Evolutionary conservation across 2,329 filamentous ascomycete genomes (phyloP).

Genomic region (Penicillium sp.): DNA sequence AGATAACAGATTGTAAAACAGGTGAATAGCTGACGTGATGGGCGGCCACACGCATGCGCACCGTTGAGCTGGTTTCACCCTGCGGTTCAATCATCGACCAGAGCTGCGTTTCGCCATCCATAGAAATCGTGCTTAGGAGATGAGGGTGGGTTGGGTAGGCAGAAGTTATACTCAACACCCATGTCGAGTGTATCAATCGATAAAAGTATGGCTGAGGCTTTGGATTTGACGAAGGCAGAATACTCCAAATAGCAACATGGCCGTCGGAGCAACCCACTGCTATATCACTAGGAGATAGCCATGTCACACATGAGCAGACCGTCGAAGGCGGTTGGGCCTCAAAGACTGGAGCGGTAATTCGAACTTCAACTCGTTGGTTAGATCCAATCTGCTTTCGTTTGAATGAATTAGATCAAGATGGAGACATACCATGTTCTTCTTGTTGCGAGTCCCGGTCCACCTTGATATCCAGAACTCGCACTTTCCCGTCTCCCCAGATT

Average conservation of each 20-base stretch:
- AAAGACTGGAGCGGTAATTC: slow-evolving; percentile 54
- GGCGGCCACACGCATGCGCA: slow-evolving; percentile 56
- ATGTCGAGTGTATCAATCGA: slow-evolving; percentile 40
- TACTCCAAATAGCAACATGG: slow-evolving; percentile 59
- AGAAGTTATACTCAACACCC: slow-evolving; percentile 47
- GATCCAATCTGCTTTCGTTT: background rate
- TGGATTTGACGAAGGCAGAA: slow-evolving; percentile 27
- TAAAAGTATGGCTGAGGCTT: slow-evolving; percentile 41
- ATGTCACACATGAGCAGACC: slow-evolving; percentile 60
- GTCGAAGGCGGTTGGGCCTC: slow-evolving; percentile 54
- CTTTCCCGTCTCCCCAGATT: slow-evolving; percentile 62
- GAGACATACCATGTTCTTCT: slow-evolving; percentile 39
- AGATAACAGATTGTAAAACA: slow-evolving; percentile 57
- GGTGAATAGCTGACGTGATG: slow-evolving; percentile 60
- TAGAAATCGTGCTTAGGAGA: slow-evolving; percentile 56
- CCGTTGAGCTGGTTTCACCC: slow-evolving; percentile 49
- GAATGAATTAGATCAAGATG: background rate
- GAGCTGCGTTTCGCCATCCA: slow-evolving; percentile 60
- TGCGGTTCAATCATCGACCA: slow-evolving; percentile 57
- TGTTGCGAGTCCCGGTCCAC: slow-evolving; percentile 28
- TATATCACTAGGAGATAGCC: slow-evolving; percentile 61
- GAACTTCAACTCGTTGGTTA: slow-evolving; percentile 34
- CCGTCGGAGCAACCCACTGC: slow-evolving; percentile 62
- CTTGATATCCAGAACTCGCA: slow-evolving; percentile 60
- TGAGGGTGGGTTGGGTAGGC: slow-evolving; percentile 60